Evolutionary conservation across 352 stramenopile genomes (phyloP), one percentile per base, ranked within the genome.

Genomic region (Globisporangium alternatum): DNA sequence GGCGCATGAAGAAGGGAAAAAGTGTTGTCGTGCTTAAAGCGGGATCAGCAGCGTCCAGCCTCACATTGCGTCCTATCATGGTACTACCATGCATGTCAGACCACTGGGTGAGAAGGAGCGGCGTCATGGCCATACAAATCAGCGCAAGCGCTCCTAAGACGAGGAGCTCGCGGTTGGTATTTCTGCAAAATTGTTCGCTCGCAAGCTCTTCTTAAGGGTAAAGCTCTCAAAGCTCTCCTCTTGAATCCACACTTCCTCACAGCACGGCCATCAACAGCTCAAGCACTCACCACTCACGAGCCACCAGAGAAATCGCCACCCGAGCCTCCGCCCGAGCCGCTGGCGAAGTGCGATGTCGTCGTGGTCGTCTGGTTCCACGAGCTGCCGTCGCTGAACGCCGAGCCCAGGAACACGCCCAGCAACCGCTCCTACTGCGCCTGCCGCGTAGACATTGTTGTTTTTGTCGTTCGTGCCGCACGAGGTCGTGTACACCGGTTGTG

Each of bases 231-330:
- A 39, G 33, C 33, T 39, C 33, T 39, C 10, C 33, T 39, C 2
- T 3, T 12, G 35, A 41, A 41, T 41, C 35, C 35, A 12, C 35
- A 41, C 35, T 41, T 41, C 35, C 35, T 41, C 35, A 2, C 15
- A 41, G 15, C 35, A 41, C 12, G 35, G 35, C 9, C 25, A 35
- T 41, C 56, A 25, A 33, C 12, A 33, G 25, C 28, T 31, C 10
- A 43, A 17, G 19, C 6, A 22, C 17, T 9, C 25, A 41, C 0
- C 19, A 33, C 30, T 74, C 57, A 87, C 55, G 76, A 85, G 41
- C 85, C 78, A 13, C 78, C 78, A 5, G 67, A 70, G 58, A 87
- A 87, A 10, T 75, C 78, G 47, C 63, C 74, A 28, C 66, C 79
- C 15, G 60, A 68, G 61, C 59, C 54, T 5, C 49, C 58, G 8